These are phyloP conservation scores for Diphasiastrum complanatum DNA, from an alignment of 83 land plant species.

Conservation along the genomic window DNA sequence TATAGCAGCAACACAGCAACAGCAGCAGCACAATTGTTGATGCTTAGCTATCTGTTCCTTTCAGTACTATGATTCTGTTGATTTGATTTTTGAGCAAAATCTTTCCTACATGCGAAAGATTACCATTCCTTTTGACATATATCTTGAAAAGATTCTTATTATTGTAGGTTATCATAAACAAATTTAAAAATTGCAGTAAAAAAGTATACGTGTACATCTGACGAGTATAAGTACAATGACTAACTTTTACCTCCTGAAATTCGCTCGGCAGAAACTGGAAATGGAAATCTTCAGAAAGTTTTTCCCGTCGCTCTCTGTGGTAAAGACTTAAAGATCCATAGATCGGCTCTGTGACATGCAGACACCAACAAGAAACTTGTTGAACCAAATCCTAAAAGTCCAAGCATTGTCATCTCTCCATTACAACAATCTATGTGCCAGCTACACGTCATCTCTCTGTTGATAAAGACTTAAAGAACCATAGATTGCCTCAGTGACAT, in stretches of 20 bases:
- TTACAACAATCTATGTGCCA: background rate
- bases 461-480: no score
- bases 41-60: no score
- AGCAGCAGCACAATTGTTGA: no score
- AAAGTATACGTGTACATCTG: background rate
- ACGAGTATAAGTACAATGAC: background rate
- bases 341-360: constrained; percentile 64
- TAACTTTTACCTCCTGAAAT: constrained; percentile 58
- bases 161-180: no score
- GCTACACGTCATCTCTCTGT: no score
- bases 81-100: no score
- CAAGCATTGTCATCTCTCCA: background rate
- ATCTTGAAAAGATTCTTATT: no score
- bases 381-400: background rate
- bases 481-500: no score
- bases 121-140: no score
- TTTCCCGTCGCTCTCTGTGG: constrained; percentile 86
- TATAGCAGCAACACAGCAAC: no score
- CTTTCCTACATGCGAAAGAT: no score
- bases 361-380: background rate
- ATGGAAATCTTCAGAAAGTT: constrained; percentile 86
- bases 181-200: background rate
- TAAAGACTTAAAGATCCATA: constrained; percentile 91
- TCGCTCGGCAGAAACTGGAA: constrained; percentile 67
- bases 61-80: no score